These are phyloP conservation scores for Giardia duodenalis DNA, from an alignment of 208 protist genomes.

Conservation along the genomic window DNA sequence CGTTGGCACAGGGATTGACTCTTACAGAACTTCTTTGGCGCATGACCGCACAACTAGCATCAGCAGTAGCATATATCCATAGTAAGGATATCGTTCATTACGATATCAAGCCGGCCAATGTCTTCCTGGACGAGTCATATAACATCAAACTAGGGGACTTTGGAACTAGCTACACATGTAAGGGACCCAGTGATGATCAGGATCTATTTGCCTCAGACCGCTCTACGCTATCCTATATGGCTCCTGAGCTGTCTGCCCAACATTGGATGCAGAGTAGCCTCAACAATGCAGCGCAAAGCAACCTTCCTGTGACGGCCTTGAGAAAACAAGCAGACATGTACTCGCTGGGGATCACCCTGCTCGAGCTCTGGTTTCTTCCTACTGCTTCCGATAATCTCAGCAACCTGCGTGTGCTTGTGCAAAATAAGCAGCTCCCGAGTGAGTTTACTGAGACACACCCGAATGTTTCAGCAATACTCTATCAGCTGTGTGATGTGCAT, in stretches of 20 bases:
- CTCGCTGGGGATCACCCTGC: background rate
- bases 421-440: too few species aligned
- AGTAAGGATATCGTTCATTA: background rate
- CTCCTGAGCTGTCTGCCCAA: background rate
- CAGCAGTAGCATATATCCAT: background rate
- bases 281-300: background rate
- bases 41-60: background rate
- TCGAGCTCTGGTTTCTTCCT: background rate
- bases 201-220: background rate
- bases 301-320: too few species aligned
- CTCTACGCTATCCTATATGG: background rate
- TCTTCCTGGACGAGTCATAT: background rate
- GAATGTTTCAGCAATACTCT: too few species aligned
- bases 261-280: background rate
- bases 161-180: background rate
- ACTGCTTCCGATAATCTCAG: too few species aligned
- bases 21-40: background rate
- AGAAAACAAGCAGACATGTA: slow-evolving; percentile 3
- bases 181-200: background rate
- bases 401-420: too few species aligned
- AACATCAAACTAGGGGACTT: background rate
- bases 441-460: too few species aligned
- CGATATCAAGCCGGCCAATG: background rate
- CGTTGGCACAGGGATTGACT: too few species aligned
- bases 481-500: too few species aligned